A percentile compares a stretch with the other conserved stretches of the same genome.
These are phyloP conservation scores for Corynascus novoguineensis DNA, from an alignment of 495 filamentous ascomycete species.

Conservation along the genomic window DNA sequence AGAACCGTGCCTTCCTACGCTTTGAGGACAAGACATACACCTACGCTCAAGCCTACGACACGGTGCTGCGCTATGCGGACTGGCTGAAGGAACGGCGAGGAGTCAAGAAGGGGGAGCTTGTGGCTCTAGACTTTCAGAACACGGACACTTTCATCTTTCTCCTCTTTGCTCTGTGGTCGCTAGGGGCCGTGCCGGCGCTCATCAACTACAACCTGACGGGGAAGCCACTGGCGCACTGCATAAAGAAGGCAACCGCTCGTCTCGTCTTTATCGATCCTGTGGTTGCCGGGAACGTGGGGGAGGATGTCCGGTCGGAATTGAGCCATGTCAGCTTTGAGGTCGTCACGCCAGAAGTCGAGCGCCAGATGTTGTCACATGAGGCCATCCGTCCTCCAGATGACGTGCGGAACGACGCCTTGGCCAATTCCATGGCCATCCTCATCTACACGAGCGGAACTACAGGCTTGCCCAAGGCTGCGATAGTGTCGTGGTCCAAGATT, in stretches of 20 bases:
- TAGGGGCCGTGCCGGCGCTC: conserved; percentile 85
- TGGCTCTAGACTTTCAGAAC: conserved; percentile 88
- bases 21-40: conserved; percentile 73
- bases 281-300: conserved; percentile 46
- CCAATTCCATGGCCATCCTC: conserved; percentile 61
- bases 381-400: conserved; percentile 59
- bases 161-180: conserved; percentile 79
- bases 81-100: conserved; percentile 71
- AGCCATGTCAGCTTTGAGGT: conserved; percentile 53
- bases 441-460: conserved; percentile 63
- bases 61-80: conserved; percentile 67
- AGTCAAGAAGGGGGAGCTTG: conserved; percentile 70
- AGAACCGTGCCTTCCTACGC: conserved; percentile 59
- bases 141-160: conserved; percentile 76
- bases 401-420: conserved; percentile 45
- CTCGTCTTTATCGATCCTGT: conserved; percentile 73
- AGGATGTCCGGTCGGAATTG: conserved; percentile 40
- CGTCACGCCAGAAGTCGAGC: conserved; percentile 58
- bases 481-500: conserved; percentile 72
- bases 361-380: conserved; percentile 52
- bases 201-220: conserved; percentile 89
- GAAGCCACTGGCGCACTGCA: conserved; percentile 71
- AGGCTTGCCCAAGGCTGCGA: conserved; percentile 80
- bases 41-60: conserved; percentile 74
- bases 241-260: conserved; percentile 62